Percentiles rank a stretch among this genome's conserved stretches.
phyloP scores from a whole-genome alignment of 148 eudicot genomes.

The Nepenthes gracilis region DNA sequence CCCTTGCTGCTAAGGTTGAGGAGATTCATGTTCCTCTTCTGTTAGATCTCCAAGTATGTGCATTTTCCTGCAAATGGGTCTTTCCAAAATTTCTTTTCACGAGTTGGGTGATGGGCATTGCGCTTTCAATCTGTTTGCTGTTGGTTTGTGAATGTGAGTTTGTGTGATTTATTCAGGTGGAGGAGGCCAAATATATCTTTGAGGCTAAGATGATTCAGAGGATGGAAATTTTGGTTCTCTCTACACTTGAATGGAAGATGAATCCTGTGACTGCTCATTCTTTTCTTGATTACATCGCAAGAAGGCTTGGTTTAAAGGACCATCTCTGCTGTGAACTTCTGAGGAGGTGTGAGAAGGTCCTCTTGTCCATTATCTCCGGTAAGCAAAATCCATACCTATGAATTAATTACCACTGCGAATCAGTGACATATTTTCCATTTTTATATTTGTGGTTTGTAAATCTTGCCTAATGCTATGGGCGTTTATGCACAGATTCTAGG shows the following conservation, averaged over 20 bases:
- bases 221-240: constrained; percentile 63
- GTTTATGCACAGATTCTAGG: constrained; percentile 34
- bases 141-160: not conserved
- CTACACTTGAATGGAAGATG: constrained; percentile 64
- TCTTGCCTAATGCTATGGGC: not conserved
- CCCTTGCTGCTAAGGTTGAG: constrained; percentile 64
- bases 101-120: not conserved
- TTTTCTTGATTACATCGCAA: constrained; percentile 45
- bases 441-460: not conserved
- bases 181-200: constrained; percentile 40
- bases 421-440: not conserved
- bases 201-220: constrained; percentile 58
- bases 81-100: not conserved
- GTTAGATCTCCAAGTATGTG: constrained; percentile 54
- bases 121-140: not conserved
- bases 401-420: not conserved
- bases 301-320: constrained; percentile 41
- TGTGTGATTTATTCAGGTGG: constrained; percentile 29
- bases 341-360: constrained; percentile 37
- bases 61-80: not conserved
- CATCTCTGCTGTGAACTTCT: constrained; percentile 30
- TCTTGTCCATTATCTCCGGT: constrained; percentile 47
- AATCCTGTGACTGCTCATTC: constrained; percentile 68
- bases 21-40: constrained; percentile 52
- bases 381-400: not conserved